phyloP scores from a whole-genome alignment of 805 yeast species.

The Candida bentonensis region DNA sequence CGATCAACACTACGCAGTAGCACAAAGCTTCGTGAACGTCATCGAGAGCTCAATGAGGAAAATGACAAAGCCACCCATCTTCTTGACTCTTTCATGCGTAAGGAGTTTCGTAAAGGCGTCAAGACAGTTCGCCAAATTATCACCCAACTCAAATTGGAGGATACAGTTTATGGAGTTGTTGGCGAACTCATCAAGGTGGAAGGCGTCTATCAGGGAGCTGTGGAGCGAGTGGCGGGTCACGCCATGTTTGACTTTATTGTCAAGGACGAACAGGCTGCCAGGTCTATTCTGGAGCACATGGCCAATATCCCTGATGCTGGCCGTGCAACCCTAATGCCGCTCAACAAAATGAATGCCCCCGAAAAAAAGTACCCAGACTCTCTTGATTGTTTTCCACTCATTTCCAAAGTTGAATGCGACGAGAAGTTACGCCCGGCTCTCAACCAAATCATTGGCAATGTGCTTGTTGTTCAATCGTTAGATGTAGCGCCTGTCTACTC shows the following conservation, averaged over 20 bases:
- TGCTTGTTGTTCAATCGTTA: conserved; percentile 37
- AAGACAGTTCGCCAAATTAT: conserved; percentile 54
- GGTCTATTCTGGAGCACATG: conserved; percentile 63
- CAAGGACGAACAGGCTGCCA: conserved; percentile 74
- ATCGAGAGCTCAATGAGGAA: neutral
- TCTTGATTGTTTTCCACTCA: conserved; percentile 60
- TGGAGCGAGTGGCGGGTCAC: conserved; percentile 80
- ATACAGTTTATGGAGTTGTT: conserved; percentile 67
- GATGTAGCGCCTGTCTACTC: neutral
- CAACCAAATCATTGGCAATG: conserved; percentile 64
- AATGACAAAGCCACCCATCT: neutral
- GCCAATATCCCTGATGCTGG: conserved; percentile 51
- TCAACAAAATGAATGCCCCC: conserved; percentile 46
- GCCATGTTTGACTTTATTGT: conserved; percentile 82
- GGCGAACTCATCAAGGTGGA: conserved; percentile 74
- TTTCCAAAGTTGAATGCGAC: conserved; percentile 56
- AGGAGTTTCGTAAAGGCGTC: conserved; percentile 51
- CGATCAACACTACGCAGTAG: neutral
- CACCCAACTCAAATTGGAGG: conserved; percentile 38
- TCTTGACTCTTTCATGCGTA: conserved; percentile 14
- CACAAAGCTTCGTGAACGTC: neutral
- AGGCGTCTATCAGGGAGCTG: conserved; percentile 72
- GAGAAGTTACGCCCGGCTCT: conserved; percentile 50
- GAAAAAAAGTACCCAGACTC: conserved; percentile 42
- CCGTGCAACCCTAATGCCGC: conserved; percentile 81